Base-by-base conservation (phyloP, 768 basidiomycete species). In the Xerocomellus chrysenteron region DNA sequence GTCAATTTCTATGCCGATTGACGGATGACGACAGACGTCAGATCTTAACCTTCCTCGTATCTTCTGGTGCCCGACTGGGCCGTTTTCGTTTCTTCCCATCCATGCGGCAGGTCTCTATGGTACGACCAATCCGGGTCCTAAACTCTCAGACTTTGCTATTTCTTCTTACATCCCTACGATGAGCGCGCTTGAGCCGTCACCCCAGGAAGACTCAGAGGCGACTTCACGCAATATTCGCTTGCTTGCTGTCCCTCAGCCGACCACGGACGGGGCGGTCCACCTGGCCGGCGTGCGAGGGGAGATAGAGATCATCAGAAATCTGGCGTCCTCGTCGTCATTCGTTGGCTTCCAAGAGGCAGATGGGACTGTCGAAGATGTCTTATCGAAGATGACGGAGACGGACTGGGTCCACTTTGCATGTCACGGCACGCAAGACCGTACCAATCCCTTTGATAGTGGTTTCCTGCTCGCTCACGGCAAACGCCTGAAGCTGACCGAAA, bases 271-370 rank as follows among this genome's bases (percentile, higher is more conserved):
- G 1, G 30, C 44, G 26, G 3, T 0, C 4, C 44, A 42, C 26
- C 40, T 67, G 5, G 33, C 51, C 6, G 44, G 41, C 19, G 24
- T 52, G 6, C 40, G 54, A 8, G 56, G 57, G 9, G 47, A 42
- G 65, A 65, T 45, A 67, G 70, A 37, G 64, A 68, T 37, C 64
- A 68, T 12, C 33, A 26, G 13, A 13, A 16, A 14, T 6, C 4
- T 33, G 17, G 3, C 13, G 2, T 11, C 10, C 2, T 17, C 2
- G 11, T 24, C 16, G 16, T 16, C 42, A 17, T 26, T 12, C 30
- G 13, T 37, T 35, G 1, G 33, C 12, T 35, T 35, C 33, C 33
- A 35, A 2, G 33, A 35, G 12, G 33, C 33, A 35, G 13, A 35
- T 35, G 13, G 13, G 13, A 35, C 33, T 13, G 12, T 35, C 12